Percentiles rank a stretch among this genome's conserved stretches.
Conservation (phyloP, 768 basidiomycete genomes). For the Guyanaporus albipodus region DNA sequence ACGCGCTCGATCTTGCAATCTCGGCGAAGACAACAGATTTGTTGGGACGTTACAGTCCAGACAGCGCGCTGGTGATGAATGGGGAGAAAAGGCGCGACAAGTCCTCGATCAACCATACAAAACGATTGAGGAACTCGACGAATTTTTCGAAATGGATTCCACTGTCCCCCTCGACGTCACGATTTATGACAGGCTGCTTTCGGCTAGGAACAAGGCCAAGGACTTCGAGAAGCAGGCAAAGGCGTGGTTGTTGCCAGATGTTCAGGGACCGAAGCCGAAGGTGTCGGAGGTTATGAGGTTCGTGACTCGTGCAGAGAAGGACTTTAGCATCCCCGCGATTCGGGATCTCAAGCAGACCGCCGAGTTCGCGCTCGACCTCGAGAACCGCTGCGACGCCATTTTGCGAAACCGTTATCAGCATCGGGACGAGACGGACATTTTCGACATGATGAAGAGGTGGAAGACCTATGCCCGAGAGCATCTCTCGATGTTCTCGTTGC, state of each 20-base stretch:
- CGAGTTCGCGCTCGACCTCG: slow-evolving; percentile 75
- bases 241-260: slow-evolving; percentile 61
- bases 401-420: slow-evolving; percentile 58
- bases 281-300: slow-evolving; percentile 67
- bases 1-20: slow-evolving; percentile 64
- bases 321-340: slow-evolving; percentile 67
- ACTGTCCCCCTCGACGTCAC: slow-evolving; percentile 67
- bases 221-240: slow-evolving; percentile 80
- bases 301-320: slow-evolving; percentile 68
- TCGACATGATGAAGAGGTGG: slow-evolving; percentile 73
- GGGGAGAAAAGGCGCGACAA: slow-evolving; percentile 69
- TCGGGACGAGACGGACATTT: slow-evolving; percentile 57
- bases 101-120: slow-evolving; percentile 67
- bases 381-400: slow-evolving; percentile 70
- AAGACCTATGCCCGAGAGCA: slow-evolving; percentile 65
- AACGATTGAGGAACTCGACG: slow-evolving; percentile 72
- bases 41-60: slow-evolving; percentile 62
- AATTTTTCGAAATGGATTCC: slow-evolving; percentile 61
- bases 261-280: slow-evolving; percentile 53
- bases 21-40: slow-evolving; percentile 61
- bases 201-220: slow-evolving; percentile 61
- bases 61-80: slow-evolving; percentile 64
- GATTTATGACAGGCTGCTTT: slow-evolving; percentile 62
- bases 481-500: slow-evolving; percentile 67
- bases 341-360: slow-evolving; percentile 64